phyloP scores from a whole-genome alignment of 2,329 filamentous ascomycete species.

The Sporothrix brasiliensis region DNA sequence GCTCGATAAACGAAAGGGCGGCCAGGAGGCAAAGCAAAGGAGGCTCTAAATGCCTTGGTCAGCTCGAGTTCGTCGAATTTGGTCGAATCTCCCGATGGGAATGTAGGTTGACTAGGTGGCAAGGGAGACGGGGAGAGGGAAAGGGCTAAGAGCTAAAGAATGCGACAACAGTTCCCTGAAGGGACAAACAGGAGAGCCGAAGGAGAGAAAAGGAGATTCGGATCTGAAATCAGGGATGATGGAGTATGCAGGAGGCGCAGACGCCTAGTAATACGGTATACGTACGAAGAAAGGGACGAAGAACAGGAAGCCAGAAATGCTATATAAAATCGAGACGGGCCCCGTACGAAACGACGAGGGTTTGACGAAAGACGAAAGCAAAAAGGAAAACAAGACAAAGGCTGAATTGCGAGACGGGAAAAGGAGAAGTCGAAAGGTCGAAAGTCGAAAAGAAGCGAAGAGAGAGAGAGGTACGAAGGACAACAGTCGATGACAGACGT shows the following conservation, averaged over 20 bases:
- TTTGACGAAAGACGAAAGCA: background rate
- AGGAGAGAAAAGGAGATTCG: conserved; percentile 3
- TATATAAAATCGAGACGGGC: conserved; percentile 27
- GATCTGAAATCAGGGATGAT: conserved; percentile 28
- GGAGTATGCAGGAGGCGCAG: background rate
- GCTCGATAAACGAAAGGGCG: background rate
- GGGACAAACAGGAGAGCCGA: background rate
- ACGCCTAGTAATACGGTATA: background rate
- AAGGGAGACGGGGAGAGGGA: conserved; percentile 14
- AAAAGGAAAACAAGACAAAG: background rate
- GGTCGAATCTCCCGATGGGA: conserved; percentile 26
- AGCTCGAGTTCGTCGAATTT: conserved; percentile 23
- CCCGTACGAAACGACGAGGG: conserved; percentile 13
- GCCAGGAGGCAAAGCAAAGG: conserved; percentile 24
- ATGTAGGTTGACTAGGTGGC: conserved; percentile 28
- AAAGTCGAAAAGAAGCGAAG: conserved; percentile 16
- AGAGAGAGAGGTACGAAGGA: background rate
- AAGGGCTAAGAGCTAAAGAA: conserved; percentile 20
- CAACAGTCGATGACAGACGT: conserved; percentile 18
- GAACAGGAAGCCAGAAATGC: conserved; percentile 22
- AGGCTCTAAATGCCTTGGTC: conserved; percentile 14
- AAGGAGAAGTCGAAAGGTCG: background rate
- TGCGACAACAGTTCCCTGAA: conserved; percentile 20
- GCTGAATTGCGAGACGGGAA: conserved; percentile 4
- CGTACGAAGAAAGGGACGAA: conserved; percentile 5